Conservation (phyloP, 2,329 filamentous ascomycete species). For the Aspergillus vadensis region DNA sequence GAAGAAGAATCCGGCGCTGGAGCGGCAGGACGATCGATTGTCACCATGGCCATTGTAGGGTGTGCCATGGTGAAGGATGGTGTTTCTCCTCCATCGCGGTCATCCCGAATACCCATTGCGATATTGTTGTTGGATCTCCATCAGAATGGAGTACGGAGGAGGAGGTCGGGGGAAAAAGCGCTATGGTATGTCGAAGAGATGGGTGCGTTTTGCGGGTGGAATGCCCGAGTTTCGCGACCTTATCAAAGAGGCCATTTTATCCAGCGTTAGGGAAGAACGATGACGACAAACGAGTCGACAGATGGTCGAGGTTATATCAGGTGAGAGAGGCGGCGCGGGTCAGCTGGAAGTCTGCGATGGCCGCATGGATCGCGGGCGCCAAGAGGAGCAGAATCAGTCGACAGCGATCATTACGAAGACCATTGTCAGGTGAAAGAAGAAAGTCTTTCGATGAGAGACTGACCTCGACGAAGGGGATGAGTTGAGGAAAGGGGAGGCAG, state of each 20-base stretch:
- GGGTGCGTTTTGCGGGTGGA: not conserved
- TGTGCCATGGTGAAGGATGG: not conserved
- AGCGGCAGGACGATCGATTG: constrained; percentile 11
- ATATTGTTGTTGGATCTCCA: constrained; percentile 4
- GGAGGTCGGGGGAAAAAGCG: not conserved
- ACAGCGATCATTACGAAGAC: not conserved
- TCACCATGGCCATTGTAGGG: constrained; percentile 14
- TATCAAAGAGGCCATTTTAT: not conserved
- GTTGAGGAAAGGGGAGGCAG: no score
- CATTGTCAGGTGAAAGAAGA: not conserved
- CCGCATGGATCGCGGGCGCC: constrained; percentile 2
- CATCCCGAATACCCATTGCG: constrained; percentile 11
- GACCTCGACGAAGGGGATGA: not conserved
- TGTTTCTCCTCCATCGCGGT: not conserved
- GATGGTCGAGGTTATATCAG: constrained; percentile 4
- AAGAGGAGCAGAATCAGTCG: constrained; percentile 6
- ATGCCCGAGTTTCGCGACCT: not conserved
- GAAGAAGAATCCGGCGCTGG: not conserved
- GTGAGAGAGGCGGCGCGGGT: not conserved
- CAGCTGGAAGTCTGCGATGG: constrained; percentile 6
- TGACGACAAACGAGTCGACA: constrained; percentile 1
- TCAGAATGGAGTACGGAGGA: not conserved
- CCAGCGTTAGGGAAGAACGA: not conserved
- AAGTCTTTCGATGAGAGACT: not conserved
- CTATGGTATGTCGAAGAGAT: not conserved